Evolutionary conservation across 2,329 filamentous ascomycete genomes (phyloP).

Genomic region (Fusarium anthophilum): DNA sequence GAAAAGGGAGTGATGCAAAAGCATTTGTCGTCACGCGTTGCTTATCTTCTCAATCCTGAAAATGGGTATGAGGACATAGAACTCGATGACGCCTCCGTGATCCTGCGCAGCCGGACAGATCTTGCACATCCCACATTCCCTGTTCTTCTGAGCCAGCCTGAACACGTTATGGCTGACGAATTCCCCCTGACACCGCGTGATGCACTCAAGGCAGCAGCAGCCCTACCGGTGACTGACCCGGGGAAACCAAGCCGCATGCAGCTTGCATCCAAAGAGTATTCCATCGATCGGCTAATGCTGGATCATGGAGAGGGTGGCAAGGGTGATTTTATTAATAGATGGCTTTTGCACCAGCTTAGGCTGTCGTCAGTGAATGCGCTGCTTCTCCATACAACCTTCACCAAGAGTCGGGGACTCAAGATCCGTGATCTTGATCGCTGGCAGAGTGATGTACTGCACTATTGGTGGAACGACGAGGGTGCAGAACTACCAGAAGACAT

Average conservation of each 20-base stretch:
- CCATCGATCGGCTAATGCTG: slow-evolving; percentile 55
- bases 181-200: slow-evolving; percentile 53
- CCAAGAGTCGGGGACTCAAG: slow-evolving; percentile 40
- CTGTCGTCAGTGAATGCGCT: slow-evolving; percentile 56
- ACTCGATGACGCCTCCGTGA: slow-evolving; percentile 46
- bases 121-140: slow-evolving; percentile 55
- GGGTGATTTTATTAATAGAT: slow-evolving; percentile 58
- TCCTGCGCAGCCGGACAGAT: slow-evolving; percentile 35
- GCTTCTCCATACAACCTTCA: slow-evolving; percentile 52
- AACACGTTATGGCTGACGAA: slow-evolving; percentile 52
- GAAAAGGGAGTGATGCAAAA: slow-evolving; percentile 54
- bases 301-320: slow-evolving; percentile 51
- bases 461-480: slow-evolving; percentile 49
- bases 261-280: slow-evolving; percentile 58
- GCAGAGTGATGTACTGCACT: slow-evolving; percentile 51
- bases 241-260: slow-evolving; percentile 48
- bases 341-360: slow-evolving; percentile 62
- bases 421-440: slow-evolving; percentile 49
- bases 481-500: slow-evolving; percentile 23
- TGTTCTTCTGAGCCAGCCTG: slow-evolving; percentile 59
- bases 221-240: slow-evolving; percentile 50
- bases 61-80: slow-evolving; percentile 54
- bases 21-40: slow-evolving; percentile 51
- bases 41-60: slow-evolving; percentile 52
- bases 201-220: slow-evolving; percentile 52